Percentiles rank a stretch among this genome's conserved stretches.
Conservation (phyloP, 2,329 filamentous ascomycete genomes). For the Cordyceps cateniannulata region DNA sequence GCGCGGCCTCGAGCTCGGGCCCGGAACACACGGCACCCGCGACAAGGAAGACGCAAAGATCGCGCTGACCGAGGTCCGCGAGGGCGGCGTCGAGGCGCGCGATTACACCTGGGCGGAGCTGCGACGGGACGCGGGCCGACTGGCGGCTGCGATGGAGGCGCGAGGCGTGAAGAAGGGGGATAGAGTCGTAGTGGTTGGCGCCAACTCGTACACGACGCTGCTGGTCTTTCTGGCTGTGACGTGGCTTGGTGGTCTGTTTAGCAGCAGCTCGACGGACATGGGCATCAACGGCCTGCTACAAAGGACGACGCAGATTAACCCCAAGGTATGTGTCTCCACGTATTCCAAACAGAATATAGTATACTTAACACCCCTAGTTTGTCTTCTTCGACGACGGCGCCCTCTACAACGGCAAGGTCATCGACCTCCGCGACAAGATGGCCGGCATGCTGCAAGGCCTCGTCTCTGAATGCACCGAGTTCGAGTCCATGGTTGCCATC, state of each 20-base stretch:
- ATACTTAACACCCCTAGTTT: constrained; percentile 33
- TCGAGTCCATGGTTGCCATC: constrained; percentile 58
- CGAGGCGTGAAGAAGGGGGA: constrained; percentile 65
- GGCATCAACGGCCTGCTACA: constrained; percentile 72
- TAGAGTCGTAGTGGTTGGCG: constrained; percentile 66
- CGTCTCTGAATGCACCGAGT: constrained; percentile 47
- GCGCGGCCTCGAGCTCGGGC: constrained; percentile 31
- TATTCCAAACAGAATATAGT: too few species aligned
- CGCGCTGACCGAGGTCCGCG: constrained; percentile 66
- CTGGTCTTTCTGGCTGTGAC: constrained; percentile 63
- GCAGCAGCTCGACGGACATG: constrained; percentile 75
- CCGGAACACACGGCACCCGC: constrained; percentile 40
- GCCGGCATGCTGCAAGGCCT: constrained; percentile 61
- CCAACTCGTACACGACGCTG: constrained; percentile 69
- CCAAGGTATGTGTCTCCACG: constrained; percentile 50
- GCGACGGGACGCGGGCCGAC: constrained; percentile 47
- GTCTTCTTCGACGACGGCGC: constrained; percentile 80
- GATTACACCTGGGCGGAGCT: constrained; percentile 64
- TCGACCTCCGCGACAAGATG: constrained; percentile 70
- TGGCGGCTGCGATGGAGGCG: constrained; percentile 61
- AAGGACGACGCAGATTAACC: constrained; percentile 65
- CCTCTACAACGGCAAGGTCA: constrained; percentile 65
- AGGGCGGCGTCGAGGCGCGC: constrained; percentile 49
- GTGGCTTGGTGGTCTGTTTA: constrained; percentile 69
- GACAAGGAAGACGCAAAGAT: constrained; percentile 66